Percentiles rank a stretch among this genome's conserved stretches.
These are phyloP conservation scores for Ploettnerulaceae sp. DNA, from an alignment of 2,329 filamentous ascomycete species.

Conservation along the genomic window DNA sequence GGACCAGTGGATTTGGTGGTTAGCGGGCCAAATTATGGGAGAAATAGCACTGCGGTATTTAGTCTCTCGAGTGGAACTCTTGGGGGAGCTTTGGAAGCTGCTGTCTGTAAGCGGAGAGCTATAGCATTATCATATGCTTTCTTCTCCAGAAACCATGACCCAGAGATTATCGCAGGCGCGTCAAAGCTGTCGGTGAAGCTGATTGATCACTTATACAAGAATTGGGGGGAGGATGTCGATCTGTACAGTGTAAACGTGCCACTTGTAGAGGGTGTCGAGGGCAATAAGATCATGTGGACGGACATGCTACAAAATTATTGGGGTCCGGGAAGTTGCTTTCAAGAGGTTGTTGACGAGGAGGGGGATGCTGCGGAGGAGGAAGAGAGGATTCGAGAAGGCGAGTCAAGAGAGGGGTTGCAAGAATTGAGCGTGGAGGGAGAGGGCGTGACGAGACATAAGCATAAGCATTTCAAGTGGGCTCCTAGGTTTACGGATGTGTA, in stretches of 20 bases:
- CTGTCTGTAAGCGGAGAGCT: slow-evolving; percentile 61
- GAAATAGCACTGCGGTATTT: slow-evolving; percentile 77
- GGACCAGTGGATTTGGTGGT: slow-evolving; percentile 72
- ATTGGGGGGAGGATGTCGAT: slow-evolving; percentile 71
- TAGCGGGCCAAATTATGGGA: slow-evolving; percentile 76
- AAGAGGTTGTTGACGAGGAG: slow-evolving; percentile 65
- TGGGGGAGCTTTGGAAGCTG: slow-evolving; percentile 72
- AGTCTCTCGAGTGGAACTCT: slow-evolving; percentile 73
- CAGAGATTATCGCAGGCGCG: slow-evolving; percentile 71
- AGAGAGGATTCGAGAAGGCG: slow-evolving; percentile 63
- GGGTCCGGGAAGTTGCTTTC: slow-evolving; percentile 78
- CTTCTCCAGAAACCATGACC: slow-evolving; percentile 75
- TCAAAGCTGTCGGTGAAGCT: slow-evolving; percentile 69
- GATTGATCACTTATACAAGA: slow-evolving; percentile 70
- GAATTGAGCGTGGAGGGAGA: slow-evolving; percentile 35
- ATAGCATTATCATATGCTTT: slow-evolving; percentile 91
- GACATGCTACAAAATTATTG: slow-evolving; percentile 88
- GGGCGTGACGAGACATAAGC: slow-evolving; percentile 48
- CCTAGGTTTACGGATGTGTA: slow-evolving; percentile 84
- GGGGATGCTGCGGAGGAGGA: slow-evolving; percentile 66
- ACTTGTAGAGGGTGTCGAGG: slow-evolving; percentile 68
- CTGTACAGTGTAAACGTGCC: slow-evolving; percentile 93
- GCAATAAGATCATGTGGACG: slow-evolving; percentile 73
- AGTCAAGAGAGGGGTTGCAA: slow-evolving; percentile 38
- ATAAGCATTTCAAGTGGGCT: slow-evolving; percentile 94